Evolutionary conservation across 2,329 filamentous ascomycete genomes (phyloP), one percentile per base, ranked within the genome.

Genomic region (Pseudogymnoascus sp.): DNA sequence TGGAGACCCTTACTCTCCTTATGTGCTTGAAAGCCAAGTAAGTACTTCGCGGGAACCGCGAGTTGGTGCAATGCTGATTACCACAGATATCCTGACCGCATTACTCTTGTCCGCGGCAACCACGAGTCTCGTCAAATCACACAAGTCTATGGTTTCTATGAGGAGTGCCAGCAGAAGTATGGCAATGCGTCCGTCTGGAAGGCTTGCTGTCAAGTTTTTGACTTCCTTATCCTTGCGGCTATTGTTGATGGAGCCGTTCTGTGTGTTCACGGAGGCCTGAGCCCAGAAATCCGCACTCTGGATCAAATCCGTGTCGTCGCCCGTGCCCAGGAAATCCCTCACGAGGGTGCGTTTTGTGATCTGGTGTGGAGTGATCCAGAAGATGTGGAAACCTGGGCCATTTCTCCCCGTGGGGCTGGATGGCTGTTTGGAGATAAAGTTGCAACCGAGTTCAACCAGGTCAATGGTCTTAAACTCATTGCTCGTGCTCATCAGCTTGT

Each of bases 141-240:
- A 12, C 85, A 89, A 70, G 86, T 89, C 12, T 90, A 90, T 70
- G 86, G 86, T 28, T 90, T 90, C 72, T 89, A 89, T 72, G 86
- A 89, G 69, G 86, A 90, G 70, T 90, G 86, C 69, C 80, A 88
- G 66, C 83, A 85, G 66, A 90, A 90, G 70, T 90, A 90, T 68
- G 86, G 86, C 62, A 89, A 89, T 71, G 86, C 86, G 5, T 87
- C 84, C 30, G 86, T 90, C 59, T 90, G 86, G 86, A 89, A 89
- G 73, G 86, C 85, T 58, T 89, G 87, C 72, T 89, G 86, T 67
- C 86, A 89, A 71, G 84, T 90, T 41, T 90, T 90, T 68, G 86
- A 90, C 71, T 90, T 88, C 70, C 82, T 90, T 64, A 85, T 86
- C 15, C 78, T 89, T 61, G 86, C 85, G 60, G 86, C 86, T 58